These are phyloP conservation scores for Ampelocalamus luodianensis DNA, from an alignment of 176 grass and related monocot genomes.

Conservation along the genomic window DNA sequence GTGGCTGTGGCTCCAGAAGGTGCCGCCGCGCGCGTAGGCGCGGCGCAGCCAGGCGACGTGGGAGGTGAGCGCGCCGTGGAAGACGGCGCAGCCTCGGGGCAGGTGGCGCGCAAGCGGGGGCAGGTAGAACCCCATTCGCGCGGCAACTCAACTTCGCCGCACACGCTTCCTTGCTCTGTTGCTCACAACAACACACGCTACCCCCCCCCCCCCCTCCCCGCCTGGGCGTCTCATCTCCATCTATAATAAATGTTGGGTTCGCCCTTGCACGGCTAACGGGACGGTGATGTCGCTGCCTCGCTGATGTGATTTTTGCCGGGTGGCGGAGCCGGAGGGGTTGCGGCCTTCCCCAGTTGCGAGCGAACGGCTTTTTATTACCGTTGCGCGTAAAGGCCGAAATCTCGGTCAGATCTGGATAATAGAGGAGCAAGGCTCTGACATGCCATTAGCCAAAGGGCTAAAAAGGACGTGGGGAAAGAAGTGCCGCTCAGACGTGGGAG, in stretches of 20 bases:
- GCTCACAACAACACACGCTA: background rate
- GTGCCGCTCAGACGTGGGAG: too few species aligned
- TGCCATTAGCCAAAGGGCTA: background rate
- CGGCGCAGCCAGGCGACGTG: constrained; percentile 33
- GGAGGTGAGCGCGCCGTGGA: constrained; percentile 1
- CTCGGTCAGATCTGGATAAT: background rate
- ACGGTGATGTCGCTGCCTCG: constrained; percentile 8
- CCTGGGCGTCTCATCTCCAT: background rate
- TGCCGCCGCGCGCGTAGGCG: constrained; percentile 6
- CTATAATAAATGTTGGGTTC: background rate
- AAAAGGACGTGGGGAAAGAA: background rate
- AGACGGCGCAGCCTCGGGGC: constrained; percentile 43
- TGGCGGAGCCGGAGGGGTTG: background rate
- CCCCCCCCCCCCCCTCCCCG: background rate
- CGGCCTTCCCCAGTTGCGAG: constrained; percentile 46
- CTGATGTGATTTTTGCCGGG: background rate
- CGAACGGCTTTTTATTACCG: background rate
- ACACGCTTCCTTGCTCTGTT: background rate
- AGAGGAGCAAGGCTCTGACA: too few species aligned
- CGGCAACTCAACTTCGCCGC: background rate
- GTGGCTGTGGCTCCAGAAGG: constrained; percentile 8
- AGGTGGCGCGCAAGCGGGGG: constrained; percentile 40
- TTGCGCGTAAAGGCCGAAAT: too few species aligned
- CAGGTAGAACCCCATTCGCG: constrained; percentile 44
- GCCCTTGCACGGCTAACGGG: background rate